Conservation (phyloP, 306 rosid species). For the Gillenia trifoliata region DNA sequence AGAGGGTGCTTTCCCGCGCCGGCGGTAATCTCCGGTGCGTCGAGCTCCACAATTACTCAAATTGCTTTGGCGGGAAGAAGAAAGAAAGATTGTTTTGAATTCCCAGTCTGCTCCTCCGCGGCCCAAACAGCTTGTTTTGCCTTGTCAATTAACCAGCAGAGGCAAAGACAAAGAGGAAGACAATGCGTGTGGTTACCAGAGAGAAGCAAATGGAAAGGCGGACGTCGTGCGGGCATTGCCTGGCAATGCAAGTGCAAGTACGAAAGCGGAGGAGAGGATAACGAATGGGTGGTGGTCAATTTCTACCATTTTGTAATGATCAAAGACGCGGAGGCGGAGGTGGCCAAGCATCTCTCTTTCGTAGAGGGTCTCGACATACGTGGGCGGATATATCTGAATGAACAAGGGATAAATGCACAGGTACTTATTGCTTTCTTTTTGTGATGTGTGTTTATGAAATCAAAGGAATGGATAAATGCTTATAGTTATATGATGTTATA, state of each 20-base stretch:
- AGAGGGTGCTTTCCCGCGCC: constrained; percentile 14
- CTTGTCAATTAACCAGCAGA: not conserved
- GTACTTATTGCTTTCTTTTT: constrained; percentile 21
- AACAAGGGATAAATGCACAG: constrained; percentile 95
- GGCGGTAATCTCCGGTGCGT: constrained; percentile 1
- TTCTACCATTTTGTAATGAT: constrained; percentile 71
- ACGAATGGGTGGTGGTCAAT: constrained; percentile 64
- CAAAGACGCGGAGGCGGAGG: constrained; percentile 52
- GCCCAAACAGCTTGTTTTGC: not conserved
- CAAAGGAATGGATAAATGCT: not conserved
- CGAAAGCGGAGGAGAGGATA: constrained; percentile 8
- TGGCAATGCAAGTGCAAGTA: not conserved
- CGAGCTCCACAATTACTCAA: not conserved
- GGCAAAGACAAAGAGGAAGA: not conserved
- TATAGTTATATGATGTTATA: not conserved
- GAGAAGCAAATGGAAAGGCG: not conserved
- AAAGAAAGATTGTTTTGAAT: not conserved
- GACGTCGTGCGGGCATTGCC: not conserved
- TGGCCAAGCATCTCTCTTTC: constrained; percentile 64
- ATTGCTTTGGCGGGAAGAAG: not conserved
- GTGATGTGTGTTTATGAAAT: not conserved
- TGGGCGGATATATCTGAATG: constrained; percentile 77
- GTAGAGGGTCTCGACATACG: constrained; percentile 58
- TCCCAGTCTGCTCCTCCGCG: not conserved
- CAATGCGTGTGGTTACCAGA: not conserved